Evolutionary conservation across 2,329 filamentous ascomycete species (phyloP).

Genomic region (Claviceps maximensis): DNA sequence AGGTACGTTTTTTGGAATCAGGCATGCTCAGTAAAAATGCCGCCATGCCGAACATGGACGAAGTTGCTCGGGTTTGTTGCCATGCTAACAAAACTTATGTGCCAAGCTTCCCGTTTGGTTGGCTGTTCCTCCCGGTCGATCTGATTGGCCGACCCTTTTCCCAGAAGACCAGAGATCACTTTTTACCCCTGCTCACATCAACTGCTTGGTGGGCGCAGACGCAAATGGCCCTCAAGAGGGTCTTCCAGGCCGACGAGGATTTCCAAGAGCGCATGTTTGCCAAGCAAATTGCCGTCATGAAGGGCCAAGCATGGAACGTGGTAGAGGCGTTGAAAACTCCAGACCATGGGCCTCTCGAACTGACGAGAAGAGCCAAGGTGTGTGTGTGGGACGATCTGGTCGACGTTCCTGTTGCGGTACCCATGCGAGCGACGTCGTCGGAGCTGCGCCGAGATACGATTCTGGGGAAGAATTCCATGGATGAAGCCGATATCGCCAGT

Average conservation of each 20-base stretch:
- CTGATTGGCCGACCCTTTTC: conserved; percentile 95
- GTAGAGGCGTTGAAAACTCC: conserved; percentile 89
- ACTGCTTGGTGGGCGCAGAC: conserved; percentile 97
- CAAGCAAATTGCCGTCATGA: conserved; percentile 97
- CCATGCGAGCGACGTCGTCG: conserved; percentile 71
- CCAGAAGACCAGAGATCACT: conserved; percentile 83
- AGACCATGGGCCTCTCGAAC: conserved; percentile 85
- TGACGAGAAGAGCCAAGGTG: conserved; percentile 79
- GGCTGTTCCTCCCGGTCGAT: conserved; percentile 93
- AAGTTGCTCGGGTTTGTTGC: no score
- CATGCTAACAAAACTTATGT: conserved; percentile 11
- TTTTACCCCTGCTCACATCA: conserved; percentile 87
- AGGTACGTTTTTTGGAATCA: conserved; percentile 24
- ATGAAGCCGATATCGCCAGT: conserved; percentile 78
- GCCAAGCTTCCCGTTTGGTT: conserved; percentile 87
- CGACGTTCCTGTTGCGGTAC: conserved; percentile 87
- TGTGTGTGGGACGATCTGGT: conserved; percentile 98
- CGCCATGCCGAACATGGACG: no score
- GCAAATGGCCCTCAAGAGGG: conserved; percentile 67
- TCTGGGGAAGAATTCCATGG: conserved; percentile 32
- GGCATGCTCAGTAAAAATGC: background rate
- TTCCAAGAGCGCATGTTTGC: conserved; percentile 99
- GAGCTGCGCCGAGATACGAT: conserved; percentile 60
- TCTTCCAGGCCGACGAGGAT: conserved; percentile 86
- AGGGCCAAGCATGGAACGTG: conserved; percentile 98